Evolutionary conservation across 2,329 filamentous ascomycete species (phyloP), one percentile per base, ranked within the genome.

Genomic region (Stemphylium lycopersici): DNA sequence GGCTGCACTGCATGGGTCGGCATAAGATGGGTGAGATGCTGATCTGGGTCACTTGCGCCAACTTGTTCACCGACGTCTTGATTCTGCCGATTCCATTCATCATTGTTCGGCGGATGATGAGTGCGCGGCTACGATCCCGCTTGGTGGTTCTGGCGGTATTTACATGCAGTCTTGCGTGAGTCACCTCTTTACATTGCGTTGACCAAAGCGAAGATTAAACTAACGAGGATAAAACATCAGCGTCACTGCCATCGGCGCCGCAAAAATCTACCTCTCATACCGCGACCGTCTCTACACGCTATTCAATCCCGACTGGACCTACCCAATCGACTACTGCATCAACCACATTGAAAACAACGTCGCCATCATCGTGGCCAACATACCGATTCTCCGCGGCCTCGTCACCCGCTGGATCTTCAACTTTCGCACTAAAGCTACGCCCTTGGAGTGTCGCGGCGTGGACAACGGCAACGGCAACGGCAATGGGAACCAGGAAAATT

Each of bases 321-420:
- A 75, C 43, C 69, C 70, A 6, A 76, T 76, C 55, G 72, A 75
- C 58, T 77, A 69, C 59, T 76, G 73, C 55, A 74, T 76, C 63
- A 77, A 68, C 47, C 75, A 77, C 58, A 72, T 75, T 48, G 75
- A 77, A 46, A 76, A 76, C 58, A 76, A 74, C 47, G 75, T 76
- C 33, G 75, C 74, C 24, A 77, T 77, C 47, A 76, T 76, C 36
- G 72, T 76, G 8, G 75, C 75, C 33, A 76, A 76, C 52, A 67
- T 77, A 7, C 75, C 75, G 8, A 76, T 76, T n/a, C 66, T 77
- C 16, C 74, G 75, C 41, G 73, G 74, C 29, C 70, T 77, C 6
- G 73, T 77, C 26, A 74, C 73, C 6, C 72, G 74, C 38, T 76
- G 75, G 73, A 70, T 76, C 22, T 74, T 75, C 58, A 71, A 75